These are phyloP conservation scores for Juglanconis juglandina DNA, from an alignment of 2,329 filamentous ascomycete genomes.

Conservation along the genomic window DNA sequence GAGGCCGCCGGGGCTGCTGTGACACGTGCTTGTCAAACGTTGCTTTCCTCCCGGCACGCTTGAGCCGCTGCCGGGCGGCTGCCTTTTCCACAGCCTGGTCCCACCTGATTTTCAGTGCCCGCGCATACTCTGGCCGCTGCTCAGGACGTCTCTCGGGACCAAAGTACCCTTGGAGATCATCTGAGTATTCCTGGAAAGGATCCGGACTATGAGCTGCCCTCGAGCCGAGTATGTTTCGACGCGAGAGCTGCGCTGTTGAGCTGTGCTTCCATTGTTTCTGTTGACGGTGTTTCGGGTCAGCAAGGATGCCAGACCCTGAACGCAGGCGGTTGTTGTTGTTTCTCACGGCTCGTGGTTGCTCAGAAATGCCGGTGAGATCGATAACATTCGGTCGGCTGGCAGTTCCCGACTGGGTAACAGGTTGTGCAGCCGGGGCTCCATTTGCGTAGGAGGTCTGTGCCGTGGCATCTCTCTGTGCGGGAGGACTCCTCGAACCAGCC, in stretches of 20 bases:
- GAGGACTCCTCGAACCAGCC: too few relatives aligned
- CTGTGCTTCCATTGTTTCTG: background rate
- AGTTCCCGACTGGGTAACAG: too few relatives aligned
- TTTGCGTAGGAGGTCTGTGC: too few relatives aligned
- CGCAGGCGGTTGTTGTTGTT: too few relatives aligned
- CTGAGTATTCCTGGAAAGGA: background rate
- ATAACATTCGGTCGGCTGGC: too few relatives aligned
- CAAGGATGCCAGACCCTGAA: too few relatives aligned
- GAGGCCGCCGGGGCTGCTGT: background rate
- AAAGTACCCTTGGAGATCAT: background rate
- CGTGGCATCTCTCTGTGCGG: too few relatives aligned
- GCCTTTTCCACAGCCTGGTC: background rate
- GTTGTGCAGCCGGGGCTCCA: too few relatives aligned
- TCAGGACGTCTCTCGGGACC: too few relatives aligned
- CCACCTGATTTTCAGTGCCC: background rate
- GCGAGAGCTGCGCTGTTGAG: background rate
- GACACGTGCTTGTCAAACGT: background rate
- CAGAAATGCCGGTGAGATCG: too few relatives aligned
- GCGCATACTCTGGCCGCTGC: background rate
- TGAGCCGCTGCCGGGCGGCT: background rate
- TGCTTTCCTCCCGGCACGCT: background rate
- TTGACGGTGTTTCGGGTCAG: too few relatives aligned
- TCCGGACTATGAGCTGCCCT: background rate
- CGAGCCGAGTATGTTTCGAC: background rate
- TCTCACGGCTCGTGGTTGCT: too few relatives aligned